Conservation (phyloP, 140 eudicot genomes). For the Bidens hawaiensis region DNA sequence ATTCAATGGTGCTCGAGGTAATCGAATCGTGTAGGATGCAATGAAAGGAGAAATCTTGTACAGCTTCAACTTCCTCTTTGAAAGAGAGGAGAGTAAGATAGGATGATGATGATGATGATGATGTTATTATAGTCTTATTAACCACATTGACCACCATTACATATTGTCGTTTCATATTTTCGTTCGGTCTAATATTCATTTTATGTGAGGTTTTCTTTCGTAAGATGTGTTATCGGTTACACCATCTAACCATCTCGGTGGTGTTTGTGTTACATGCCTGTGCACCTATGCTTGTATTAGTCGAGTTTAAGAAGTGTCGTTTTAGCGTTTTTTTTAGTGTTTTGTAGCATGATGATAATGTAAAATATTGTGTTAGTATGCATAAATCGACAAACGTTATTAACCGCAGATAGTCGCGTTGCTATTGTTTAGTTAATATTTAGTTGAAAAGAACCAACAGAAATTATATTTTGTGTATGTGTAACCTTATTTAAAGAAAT, state of each 20-base stretch:
- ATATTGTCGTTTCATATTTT: conserved; percentile 23
- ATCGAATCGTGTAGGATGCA: conserved; percentile 79
- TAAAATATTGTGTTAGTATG: too few species aligned
- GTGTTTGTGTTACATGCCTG: conserved; percentile 27
- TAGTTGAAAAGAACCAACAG: too few species aligned
- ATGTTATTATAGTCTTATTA: conserved; percentile 30
- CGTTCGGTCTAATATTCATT: conserved; percentile 31
- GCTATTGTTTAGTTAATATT: too few species aligned
- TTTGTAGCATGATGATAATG: conserved; percentile 26
- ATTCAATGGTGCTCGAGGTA: conserved; percentile 70
- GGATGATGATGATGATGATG: too few species aligned
- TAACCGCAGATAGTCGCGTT: too few species aligned
- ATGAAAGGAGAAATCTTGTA: conserved; percentile 39
- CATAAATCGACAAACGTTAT: too few species aligned
- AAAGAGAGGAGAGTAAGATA: conserved; percentile 22
- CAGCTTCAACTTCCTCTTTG: conserved; percentile 38
- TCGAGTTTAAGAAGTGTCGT: conserved; percentile 4
- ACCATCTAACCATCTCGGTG: conserved; percentile 40
- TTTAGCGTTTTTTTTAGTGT: not conserved
- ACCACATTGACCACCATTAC: conserved; percentile 32
- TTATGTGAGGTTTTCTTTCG: conserved; percentile 10
- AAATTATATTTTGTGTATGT: too few species aligned
- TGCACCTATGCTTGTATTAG: conserved; percentile 17
- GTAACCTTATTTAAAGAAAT: too few species aligned
- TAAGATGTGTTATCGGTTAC: conserved; percentile 26